phyloP scores from a whole-genome alignment of 2,329 filamentous ascomycete genomes.

The Aspergillus aculeatus region DNA sequence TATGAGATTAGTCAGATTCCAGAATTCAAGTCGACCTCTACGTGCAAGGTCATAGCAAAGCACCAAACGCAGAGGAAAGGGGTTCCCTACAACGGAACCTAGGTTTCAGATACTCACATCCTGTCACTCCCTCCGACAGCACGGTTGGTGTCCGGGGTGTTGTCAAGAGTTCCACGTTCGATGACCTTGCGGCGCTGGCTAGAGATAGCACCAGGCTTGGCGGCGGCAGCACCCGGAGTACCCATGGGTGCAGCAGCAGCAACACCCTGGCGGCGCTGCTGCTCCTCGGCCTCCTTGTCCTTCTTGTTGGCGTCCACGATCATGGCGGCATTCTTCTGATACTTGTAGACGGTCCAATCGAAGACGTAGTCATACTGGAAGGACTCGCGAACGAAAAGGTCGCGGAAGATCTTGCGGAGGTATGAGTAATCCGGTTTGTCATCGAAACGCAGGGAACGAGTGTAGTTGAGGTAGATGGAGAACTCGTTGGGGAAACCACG shows the following conservation, averaged over 20 bases:
- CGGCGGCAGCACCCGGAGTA: constrained; percentile 58
- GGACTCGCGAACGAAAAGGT: constrained; percentile 96
- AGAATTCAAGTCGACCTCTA: constrained; percentile 65
- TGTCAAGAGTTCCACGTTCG: constrained; percentile 65
- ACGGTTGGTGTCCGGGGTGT: constrained; percentile 71
- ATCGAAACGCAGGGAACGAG: constrained; percentile 94
- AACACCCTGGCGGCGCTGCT: constrained; percentile 65
- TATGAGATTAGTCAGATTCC: constrained; percentile 76
- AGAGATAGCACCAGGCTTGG: constrained; percentile 71
- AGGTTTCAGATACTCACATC: constrained; percentile 86
- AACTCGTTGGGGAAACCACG: constrained; percentile 99
- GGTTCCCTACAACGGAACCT: constrained; percentile 82
- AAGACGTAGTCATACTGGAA: constrained; percentile 99
- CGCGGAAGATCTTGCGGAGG: constrained; percentile 99
- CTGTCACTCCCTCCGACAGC: constrained; percentile 79
- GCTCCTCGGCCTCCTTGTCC: constrained; percentile 74
- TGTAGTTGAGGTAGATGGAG: constrained; percentile 99
- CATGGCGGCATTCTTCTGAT: constrained; percentile 97
- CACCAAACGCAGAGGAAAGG: constrained; percentile 74
- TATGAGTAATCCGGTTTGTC: constrained; percentile 99
- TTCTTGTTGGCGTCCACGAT: constrained; percentile 79
- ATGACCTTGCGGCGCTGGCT: constrained; percentile 81
- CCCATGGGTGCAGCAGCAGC: constrained; percentile 58
- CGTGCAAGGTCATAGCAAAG: constrained; percentile 67
- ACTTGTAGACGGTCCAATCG: constrained; percentile 99